Evolutionary conservation across 805 yeast species (phyloP), one percentile per base, ranked within the genome.

Genomic region (Clavispora vitiphila): DNA sequence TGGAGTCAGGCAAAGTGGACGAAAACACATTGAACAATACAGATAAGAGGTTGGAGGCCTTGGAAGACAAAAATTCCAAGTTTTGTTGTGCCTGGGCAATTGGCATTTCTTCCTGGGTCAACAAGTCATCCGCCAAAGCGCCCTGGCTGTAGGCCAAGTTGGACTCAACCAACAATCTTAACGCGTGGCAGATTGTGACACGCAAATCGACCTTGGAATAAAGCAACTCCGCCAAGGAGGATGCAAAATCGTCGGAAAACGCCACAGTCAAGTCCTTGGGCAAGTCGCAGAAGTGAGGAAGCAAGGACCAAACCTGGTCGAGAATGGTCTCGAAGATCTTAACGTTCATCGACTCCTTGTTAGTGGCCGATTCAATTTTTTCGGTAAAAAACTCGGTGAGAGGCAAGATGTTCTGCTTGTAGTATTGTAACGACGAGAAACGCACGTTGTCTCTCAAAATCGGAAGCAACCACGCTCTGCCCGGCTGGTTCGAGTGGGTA

Each of bases 401-500:
- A 21, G 98, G 98, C 12, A 84, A 61, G 39, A 93, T 74, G 29
- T 80, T 70, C 18, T 64, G 62, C 44, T 76, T 72, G 63, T 79
- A 93, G 57, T 72, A 86, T 0, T 74, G 67, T 42, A 93, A 68
- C 36, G 74, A 72, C 2, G 97, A 83, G 54, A 79, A 76, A 53
- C 81, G 76, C 21, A 88, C 84, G 55, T 86, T 81, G 55, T 90
- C 97, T 66, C 97, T 83, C 47, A 93, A 74, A 25, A 93, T 60
- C 9, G 99, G 99, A 49, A 93, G 74, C 53, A 93, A 58, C 97
- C 98, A 93, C 35, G 97, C 97, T 59, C 98, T 78, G 35, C 97
- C 97, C n/a, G 81, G 75, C 34, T 74, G 71, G 24, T 67, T 63
- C 16, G 31, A 22, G 20, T 68, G 53, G 18, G 67, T 60, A 5